Percentiles rank a stretch among this genome's conserved stretches.
Evolutionary conservation across 306 rosid genomes (phyloP).

Genomic region (Cicer pinnatifidum): DNA sequence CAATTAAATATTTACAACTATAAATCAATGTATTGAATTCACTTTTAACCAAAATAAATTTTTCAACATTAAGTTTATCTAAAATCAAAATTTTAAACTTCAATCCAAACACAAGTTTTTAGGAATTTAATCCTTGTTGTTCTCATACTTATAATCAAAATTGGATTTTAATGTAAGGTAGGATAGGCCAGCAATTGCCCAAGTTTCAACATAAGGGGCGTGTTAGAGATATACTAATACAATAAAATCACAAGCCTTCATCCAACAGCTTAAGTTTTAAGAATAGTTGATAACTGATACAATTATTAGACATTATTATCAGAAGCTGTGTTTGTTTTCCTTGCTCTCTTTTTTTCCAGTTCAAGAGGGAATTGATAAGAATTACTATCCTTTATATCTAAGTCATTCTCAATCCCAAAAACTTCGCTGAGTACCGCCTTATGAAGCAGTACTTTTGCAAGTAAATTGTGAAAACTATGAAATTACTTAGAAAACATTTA

Average conservation of each 20-base stretch:
- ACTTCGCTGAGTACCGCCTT: too few species aligned
- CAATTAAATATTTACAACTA: background rate
- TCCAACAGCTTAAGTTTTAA: too few species aligned
- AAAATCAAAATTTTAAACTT: background rate
- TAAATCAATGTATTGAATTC: background rate
- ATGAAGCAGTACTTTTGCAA: too few species aligned
- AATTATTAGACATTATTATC: too few species aligned
- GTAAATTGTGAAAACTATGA: too few species aligned
- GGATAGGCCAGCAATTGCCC: background rate
- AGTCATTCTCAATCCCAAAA: too few species aligned
- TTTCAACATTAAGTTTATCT: constrained; percentile 1
- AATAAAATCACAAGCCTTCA: background rate
- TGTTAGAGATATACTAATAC: background rate
- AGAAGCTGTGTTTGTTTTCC: too few species aligned
- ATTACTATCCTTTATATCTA: too few species aligned
- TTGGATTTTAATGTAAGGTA: constrained; percentile 11
- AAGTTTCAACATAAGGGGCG: background rate
- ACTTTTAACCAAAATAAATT: constrained; percentile 1
- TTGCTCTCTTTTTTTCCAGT: too few species aligned
- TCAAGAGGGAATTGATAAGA: too few species aligned
- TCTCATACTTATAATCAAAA: constrained; percentile 10
- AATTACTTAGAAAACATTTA: too few species aligned
- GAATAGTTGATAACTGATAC: too few species aligned
- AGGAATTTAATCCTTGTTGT: constrained; percentile 8
- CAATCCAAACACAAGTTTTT: background rate